phyloP scores from a whole-genome alignment of 2,329 filamentous ascomycete genomes.

The Chaetothyriales sp. region DNA sequence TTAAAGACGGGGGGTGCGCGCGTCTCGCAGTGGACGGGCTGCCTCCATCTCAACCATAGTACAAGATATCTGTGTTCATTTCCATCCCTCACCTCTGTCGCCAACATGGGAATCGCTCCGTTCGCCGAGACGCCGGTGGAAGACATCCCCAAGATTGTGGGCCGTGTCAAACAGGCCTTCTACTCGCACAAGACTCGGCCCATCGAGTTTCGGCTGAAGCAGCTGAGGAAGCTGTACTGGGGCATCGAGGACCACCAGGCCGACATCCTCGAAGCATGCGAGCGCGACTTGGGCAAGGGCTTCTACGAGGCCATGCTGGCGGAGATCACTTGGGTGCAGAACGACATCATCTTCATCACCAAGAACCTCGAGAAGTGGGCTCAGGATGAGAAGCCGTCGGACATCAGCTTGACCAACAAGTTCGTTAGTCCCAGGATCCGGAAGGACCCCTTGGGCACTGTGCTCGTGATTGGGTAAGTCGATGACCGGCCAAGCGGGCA shows the following conservation, averaged over 20 bases:
- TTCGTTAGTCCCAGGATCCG: constrained; percentile 59
- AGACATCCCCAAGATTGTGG: constrained; percentile 47
- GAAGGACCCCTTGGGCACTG: constrained; percentile 74
- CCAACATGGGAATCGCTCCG: constrained; percentile 18
- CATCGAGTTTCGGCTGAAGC: constrained; percentile 63
- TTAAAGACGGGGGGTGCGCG: background rate
- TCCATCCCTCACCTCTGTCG: background rate
- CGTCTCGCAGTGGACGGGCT: too few relatives aligned
- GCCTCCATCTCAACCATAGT: background rate
- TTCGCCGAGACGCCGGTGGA: constrained; percentile 51
- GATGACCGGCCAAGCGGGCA: constrained; percentile 1
- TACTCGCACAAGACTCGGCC: constrained; percentile 66
- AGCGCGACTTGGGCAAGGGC: constrained; percentile 64
- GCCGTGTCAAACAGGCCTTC: constrained; percentile 53
- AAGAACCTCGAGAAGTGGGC: constrained; percentile 68
- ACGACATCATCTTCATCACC: constrained; percentile 64
- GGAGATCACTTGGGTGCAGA: constrained; percentile 65
- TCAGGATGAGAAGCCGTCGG: constrained; percentile 60
- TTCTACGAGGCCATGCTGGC: constrained; percentile 56
- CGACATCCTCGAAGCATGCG: constrained; percentile 58
- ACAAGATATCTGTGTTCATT: background rate
- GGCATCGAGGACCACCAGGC: constrained; percentile 62
- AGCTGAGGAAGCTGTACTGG: constrained; percentile 94
- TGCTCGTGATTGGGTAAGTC: constrained; percentile 63
- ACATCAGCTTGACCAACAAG: constrained; percentile 54